A percentile compares a stretch with the other conserved stretches of the same genome.
phyloP scores from a whole-genome alignment of 441 rosid genomes.

The Euphorbia celastroides region DNA sequence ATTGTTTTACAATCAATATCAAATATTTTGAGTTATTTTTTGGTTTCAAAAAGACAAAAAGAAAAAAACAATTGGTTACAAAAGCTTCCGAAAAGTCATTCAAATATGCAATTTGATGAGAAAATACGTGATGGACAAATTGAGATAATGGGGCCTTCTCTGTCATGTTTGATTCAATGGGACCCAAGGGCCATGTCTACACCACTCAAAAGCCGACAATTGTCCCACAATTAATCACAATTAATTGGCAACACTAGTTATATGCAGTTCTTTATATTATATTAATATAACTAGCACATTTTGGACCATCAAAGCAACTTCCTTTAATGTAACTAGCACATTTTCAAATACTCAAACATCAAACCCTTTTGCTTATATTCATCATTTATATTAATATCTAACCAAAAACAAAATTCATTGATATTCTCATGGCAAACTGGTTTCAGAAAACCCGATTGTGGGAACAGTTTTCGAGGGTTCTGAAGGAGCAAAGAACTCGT shows the following conservation, averaged over 20 bases:
- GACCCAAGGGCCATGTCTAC: constrained; percentile 20
- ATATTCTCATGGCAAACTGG: constrained; percentile 28
- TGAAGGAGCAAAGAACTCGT: constrained; percentile 55
- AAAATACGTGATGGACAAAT: constrained; percentile 29
- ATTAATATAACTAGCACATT: no score
- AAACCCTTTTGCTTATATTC: neutral
- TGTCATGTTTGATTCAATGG: constrained; percentile 32
- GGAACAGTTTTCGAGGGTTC: constrained; percentile 41
- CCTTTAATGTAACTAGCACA: neutral
- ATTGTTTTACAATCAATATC: constrained; percentile 20
- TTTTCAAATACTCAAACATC: neutral
- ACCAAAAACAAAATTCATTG: no score
- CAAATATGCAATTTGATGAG: constrained; percentile 22
- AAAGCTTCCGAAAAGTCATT: constrained; percentile 24
- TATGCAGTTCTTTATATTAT: neutral
- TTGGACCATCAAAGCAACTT: neutral
- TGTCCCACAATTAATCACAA: constrained; percentile 13
- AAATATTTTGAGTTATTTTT: no score
- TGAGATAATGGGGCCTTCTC: constrained; percentile 37
- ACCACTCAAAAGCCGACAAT: constrained; percentile 20
- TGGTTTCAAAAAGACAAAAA: no score
- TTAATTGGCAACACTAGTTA: no score
- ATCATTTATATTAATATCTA: no score
- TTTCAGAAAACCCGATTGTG: constrained; percentile 37
- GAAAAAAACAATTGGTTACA: no score